Base-by-base conservation (phyloP, 805 yeast genomes). In the Yarrowia sp. region DNA sequence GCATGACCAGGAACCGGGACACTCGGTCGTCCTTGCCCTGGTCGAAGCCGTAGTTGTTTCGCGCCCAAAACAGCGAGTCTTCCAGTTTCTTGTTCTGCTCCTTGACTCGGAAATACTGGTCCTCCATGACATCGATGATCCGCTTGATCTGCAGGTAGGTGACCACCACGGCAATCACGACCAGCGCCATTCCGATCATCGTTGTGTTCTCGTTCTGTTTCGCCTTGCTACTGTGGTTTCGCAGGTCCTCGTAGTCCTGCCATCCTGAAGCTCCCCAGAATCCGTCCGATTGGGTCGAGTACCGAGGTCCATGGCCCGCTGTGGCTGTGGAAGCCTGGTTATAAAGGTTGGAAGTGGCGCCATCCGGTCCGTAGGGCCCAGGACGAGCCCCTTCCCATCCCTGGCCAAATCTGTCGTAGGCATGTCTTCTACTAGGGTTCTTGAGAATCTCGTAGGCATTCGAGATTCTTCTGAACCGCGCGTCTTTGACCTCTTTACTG, bases 191-290 rank as follows among this genome's bases (percentile, higher is more conserved):
- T 9, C 66, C 66, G 14, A 61, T 61, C 19, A 61, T 34, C 36
- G 53, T 61, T 3, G 66, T 38, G 38, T 47, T 46, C 15, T 61
- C 66, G 9, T 44, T 36, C 38, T 61, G 44, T 20, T 47, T 47
- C 5, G 15, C 24, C 24, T 61, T 46, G 55, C 30, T 20, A 24
- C 44, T 46, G 38, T 61, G 55, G 36, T 61, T 46, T 7, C 55
- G 34, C 44, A 61, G 20, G 33, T 61, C 66, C 33, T 46, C 66
- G 10, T 61, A 61, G 24, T 61, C 66, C 38, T 61, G 66, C 66
- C 66, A 61, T 15, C 66, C 66, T 5, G 66, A 61, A 1, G 66
- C 66, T 6, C 66, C 66, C 66, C 66, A 61, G 9, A 61, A 61
- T 2, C 66, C 66, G 38, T 61, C 66, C 2, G 36, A 9, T 3